phyloP scores from a whole-genome alignment of 2,329 filamentous ascomycete genomes.

The Metarhizium anisopliae region DNA sequence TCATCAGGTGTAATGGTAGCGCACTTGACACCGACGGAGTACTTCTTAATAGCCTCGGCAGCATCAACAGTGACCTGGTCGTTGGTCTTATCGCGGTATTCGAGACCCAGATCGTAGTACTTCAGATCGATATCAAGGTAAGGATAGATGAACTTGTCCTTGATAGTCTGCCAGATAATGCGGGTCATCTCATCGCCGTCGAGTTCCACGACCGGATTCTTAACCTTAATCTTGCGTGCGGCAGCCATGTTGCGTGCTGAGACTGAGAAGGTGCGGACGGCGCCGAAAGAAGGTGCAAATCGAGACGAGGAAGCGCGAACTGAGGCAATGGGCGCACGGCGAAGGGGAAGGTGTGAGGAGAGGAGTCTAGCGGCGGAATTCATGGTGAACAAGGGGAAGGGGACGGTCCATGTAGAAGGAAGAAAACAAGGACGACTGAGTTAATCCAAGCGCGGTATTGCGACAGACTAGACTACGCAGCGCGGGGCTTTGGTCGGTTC shows the following conservation, averaged over 20 bases:
- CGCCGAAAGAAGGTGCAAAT: constrained; percentile 37
- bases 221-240: constrained; percentile 89
- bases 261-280: constrained; percentile 43
- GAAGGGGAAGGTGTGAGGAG: constrained; percentile 18
- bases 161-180: constrained; percentile 98
- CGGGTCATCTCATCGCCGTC: constrained; percentile 96
- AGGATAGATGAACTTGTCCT: constrained; percentile 95
- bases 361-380: constrained; percentile 21
- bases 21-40: constrained; percentile 97
- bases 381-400: constrained; percentile 12
- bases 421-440: constrained; percentile 10
- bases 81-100: constrained; percentile 92
- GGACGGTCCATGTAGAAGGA: constrained; percentile 13
- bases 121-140: constrained; percentile 97
- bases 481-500: constrained; percentile 1
- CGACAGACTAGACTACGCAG: constrained; percentile 1
- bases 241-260: constrained; percentile 57
- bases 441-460: background rate
- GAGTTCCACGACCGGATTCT: constrained; percentile 96
- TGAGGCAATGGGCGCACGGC: constrained; percentile 17
- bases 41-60: constrained; percentile 97
- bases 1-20: constrained; percentile 98
- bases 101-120: constrained; percentile 90
- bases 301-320: constrained; percentile 23
- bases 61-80: constrained; percentile 94